Conservation (phyloP, 805 yeast genomes). For the Candida boleticola region DNA sequence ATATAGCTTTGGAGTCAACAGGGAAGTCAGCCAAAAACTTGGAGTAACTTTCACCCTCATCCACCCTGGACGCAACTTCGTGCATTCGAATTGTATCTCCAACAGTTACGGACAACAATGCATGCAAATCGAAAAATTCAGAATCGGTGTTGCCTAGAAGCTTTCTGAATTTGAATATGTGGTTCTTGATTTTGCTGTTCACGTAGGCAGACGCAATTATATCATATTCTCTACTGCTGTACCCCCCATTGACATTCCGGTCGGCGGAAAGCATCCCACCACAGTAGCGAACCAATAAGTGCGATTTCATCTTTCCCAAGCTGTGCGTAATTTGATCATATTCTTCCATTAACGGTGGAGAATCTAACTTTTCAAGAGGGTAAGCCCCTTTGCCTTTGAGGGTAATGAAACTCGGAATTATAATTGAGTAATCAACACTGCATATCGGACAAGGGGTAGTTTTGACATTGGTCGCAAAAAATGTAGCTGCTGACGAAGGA, state of each 20-base stretch:
- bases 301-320: conserved; percentile 25
- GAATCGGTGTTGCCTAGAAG: neutral
- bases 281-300: conserved; percentile 20
- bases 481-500: too few relatives aligned
- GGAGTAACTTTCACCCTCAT: conserved; percentile 25
- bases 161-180: too few relatives aligned
- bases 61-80: conserved; percentile 59
- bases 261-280: conserved; percentile 9
- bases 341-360: conserved; percentile 10
- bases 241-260: neutral
- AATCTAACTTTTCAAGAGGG: neutral
- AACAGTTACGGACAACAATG: conserved; percentile 21
- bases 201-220: too few relatives aligned
- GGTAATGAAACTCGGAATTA: conserved; percentile 38
- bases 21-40: conserved; percentile 17
- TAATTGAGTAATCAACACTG: conserved; percentile 3
- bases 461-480: too few relatives aligned
- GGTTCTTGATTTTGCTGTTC: too few relatives aligned
- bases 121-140: neutral
- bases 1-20: neutral
- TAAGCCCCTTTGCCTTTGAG: conserved; percentile 20
- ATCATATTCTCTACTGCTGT: neutral
- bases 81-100: conserved; percentile 55
- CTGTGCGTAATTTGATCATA: conserved; percentile 24
- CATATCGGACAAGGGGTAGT: neutral